A percentile compares a stretch with the other conserved stretches of the same genome.
phyloP scores from a whole-genome alignment of 164 flowering plant genomes.

The Nymphaea thermarum region DNA sequence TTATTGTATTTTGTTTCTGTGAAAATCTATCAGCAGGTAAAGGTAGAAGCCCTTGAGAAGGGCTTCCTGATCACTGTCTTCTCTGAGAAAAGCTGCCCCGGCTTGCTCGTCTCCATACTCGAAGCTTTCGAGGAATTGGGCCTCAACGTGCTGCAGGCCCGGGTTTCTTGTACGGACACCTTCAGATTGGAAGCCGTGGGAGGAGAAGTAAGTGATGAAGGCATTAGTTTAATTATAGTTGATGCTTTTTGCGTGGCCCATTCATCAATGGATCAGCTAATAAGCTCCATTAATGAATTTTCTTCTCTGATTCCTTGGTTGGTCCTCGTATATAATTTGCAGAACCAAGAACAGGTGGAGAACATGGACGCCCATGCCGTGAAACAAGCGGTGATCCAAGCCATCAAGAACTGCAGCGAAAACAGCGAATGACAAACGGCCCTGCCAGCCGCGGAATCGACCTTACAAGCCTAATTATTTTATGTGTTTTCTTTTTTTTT shows the following conservation, averaged over 20 bases:
- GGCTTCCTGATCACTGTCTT: constrained; percentile 55
- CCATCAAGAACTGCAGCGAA: constrained; percentile 44
- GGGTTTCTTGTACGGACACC: constrained; percentile 54
- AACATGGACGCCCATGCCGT: constrained; percentile 48
- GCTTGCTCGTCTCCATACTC: constrained; percentile 54
- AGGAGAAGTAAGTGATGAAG: constrained; percentile 37
- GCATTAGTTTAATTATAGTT: too few species aligned
- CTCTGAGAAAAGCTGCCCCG: constrained; percentile 42
- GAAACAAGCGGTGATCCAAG: constrained; percentile 48
- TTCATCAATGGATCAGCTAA: too few species aligned
- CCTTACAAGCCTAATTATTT: too few species aligned
- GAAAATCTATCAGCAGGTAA: constrained; percentile 27
- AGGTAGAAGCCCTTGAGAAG: constrained; percentile 58
- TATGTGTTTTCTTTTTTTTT: too few species aligned
- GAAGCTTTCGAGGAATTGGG: constrained; percentile 80
- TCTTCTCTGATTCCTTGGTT: too few species aligned
- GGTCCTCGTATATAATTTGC: not conserved
- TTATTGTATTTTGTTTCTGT: not conserved
- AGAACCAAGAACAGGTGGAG: constrained; percentile 15
- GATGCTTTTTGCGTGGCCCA: too few species aligned
- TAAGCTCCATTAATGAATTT: too few species aligned
- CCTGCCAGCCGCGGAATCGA: not conserved
- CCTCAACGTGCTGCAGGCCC: constrained; percentile 62
- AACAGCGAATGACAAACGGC: constrained; percentile 3
- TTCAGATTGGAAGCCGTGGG: constrained; percentile 69